These are phyloP conservation scores for Oldenlandia corymbosa DNA, from an alignment of 257 asterid species.

Conservation along the genomic window DNA sequence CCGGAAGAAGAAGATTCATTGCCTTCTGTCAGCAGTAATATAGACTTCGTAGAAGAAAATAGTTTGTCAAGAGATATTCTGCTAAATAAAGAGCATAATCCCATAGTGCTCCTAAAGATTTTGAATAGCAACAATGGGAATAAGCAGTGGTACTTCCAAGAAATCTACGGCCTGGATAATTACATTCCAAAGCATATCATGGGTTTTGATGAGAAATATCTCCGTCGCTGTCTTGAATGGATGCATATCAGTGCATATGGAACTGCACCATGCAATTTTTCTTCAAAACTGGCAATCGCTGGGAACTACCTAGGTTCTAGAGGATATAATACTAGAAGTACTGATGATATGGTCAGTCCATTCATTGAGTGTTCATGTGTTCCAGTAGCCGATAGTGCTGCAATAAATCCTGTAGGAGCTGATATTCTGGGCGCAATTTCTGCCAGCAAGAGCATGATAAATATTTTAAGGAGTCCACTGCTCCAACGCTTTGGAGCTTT, in stretches of 20 bases:
- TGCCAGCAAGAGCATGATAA: slow-evolving; percentile 63
- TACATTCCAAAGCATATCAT: slow-evolving; percentile 55
- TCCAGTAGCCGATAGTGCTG: slow-evolving; percentile 18
- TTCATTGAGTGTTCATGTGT: slow-evolving; percentile 30
- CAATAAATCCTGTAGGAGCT: slow-evolving; percentile 19
- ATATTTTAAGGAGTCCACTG: slow-evolving; percentile 68
- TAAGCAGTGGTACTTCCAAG: slow-evolving; percentile 36
- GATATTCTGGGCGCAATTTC: slow-evolving; percentile 41
- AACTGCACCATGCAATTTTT: slow-evolving; percentile 35
- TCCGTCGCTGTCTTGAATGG: slow-evolving; percentile 59
- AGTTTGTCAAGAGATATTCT: slow-evolving; percentile 20
- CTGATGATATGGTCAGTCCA: slow-evolving; percentile 27
- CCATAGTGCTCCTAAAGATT: slow-evolving; percentile 24
- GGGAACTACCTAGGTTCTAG: slow-evolving; percentile 28
- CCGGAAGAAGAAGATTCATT: slow-evolving; percentile 26
- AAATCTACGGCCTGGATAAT: slow-evolving; percentile 26
- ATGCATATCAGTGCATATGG: slow-evolving; percentile 45
- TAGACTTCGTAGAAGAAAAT: slow-evolving; percentile 27
- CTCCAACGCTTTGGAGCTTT: slow-evolving; percentile 39
- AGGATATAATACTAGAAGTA: slow-evolving; percentile 23
- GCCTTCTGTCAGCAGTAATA: slow-evolving; percentile 26
- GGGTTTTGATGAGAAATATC: slow-evolving; percentile 63
- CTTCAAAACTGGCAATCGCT: slow-evolving; percentile 32
- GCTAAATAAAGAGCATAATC: slow-evolving; percentile 24
- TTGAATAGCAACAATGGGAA: slow-evolving; percentile 25